Evolutionary conservation across 2,329 filamentous ascomycete species (phyloP).

Genomic region (Arthrocladium fulminans): DNA sequence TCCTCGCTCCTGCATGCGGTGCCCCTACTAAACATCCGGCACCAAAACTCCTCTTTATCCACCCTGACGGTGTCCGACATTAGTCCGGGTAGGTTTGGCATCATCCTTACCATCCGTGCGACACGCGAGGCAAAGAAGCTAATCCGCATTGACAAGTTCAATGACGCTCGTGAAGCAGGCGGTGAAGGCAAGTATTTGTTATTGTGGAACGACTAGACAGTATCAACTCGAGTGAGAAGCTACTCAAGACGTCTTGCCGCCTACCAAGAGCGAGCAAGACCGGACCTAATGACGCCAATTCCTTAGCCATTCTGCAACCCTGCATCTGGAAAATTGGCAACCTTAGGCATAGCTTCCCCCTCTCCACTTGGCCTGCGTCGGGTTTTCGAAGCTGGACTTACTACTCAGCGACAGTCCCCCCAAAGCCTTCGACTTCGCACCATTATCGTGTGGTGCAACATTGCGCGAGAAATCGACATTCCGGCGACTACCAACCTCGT

Average conservation of each 20-base stretch:
- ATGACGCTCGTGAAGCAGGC: background rate
- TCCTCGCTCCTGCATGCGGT: conserved; percentile 4
- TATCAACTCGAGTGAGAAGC: background rate
- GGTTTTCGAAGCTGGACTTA: background rate
- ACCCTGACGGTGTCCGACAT: background rate
- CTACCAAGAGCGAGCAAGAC: background rate
- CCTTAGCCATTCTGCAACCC: background rate
- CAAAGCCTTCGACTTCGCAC: background rate
- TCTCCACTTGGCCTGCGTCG: background rate
- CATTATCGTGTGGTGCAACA: background rate
- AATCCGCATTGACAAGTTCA: background rate
- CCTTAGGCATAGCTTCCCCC: background rate
- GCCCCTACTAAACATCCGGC: background rate
- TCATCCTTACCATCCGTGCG: background rate
- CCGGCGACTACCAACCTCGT: background rate
- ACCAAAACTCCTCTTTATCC: background rate
- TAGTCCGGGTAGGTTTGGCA: background rate
- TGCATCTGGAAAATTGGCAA: background rate
- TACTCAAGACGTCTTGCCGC: background rate
- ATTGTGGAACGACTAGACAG: background rate
- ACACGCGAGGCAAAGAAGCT: conserved; percentile 5
- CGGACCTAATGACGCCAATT: background rate
- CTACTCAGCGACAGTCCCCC: background rate
- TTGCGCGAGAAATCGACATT: background rate
- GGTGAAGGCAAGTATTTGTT: conserved; percentile 1